Conservation (phyloP, 2,329 filamentous ascomycete genomes). For the Ceratocystis colombiana region DNA sequence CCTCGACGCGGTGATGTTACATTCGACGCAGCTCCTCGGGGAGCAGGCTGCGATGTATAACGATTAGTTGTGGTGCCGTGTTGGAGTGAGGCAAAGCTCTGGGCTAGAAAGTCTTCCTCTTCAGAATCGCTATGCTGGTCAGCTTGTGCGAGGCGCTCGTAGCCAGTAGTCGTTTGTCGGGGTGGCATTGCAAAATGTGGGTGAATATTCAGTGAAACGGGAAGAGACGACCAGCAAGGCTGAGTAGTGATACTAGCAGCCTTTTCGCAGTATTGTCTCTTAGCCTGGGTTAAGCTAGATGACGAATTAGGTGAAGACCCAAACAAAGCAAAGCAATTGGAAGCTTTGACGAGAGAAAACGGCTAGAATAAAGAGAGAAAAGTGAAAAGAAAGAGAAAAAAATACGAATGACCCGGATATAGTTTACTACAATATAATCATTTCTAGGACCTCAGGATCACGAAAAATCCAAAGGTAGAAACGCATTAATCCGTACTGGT, state of each 20-base stretch:
- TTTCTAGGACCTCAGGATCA: neutral
- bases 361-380: neutral
- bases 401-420: neutral
- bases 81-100: conserved; percentile 48
- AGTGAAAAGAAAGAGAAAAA: neutral
- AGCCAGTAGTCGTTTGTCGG: conserved; percentile 67
- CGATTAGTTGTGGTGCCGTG: conserved; percentile 46
- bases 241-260: neutral
- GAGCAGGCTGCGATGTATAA: conserved; percentile 46
- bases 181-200: conserved; percentile 48
- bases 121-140: conserved; percentile 64
- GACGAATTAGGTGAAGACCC: neutral
- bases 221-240: neutral
- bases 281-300: neutral
- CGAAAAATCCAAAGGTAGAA: neutral
- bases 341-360: neutral
- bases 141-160: conserved; percentile 74
- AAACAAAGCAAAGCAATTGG: neutral
- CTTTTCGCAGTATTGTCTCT: neutral
- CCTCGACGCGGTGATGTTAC: conserved; percentile 42
- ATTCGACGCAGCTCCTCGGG: conserved; percentile 40
- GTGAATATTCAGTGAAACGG: neutral
- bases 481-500: neutral
- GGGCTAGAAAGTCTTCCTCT: conserved; percentile 47
- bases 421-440: neutral